Conservation (phyloP, 1,284 basidiomycete species). For the Microbotryum intermedium region DNA sequence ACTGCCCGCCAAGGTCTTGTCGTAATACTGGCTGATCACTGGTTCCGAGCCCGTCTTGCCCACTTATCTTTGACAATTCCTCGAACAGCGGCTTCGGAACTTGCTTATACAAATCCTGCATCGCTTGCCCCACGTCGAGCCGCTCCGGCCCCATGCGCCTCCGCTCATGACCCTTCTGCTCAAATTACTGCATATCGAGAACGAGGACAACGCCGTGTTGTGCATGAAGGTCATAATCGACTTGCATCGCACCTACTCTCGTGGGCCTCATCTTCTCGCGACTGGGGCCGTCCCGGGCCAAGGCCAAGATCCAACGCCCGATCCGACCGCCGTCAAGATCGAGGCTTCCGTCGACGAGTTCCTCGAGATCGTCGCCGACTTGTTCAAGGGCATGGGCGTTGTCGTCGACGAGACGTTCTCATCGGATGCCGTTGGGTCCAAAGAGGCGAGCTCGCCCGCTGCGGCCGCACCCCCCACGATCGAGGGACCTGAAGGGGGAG, state of each 20-base stretch:
- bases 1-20: no score
- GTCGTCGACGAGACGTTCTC: conserved; percentile 69
- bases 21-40: background rate
- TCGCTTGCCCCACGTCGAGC: conserved; percentile 74
- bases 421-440: conserved; percentile 24
- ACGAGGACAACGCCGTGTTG: conserved; percentile 88
- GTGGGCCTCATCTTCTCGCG: conserved; percentile 12
- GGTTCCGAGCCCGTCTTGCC: no score
- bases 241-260: conserved; percentile 43
- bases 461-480: conserved; percentile 21
- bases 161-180: conserved; percentile 66
- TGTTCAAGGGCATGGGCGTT: conserved; percentile 65
- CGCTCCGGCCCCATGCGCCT: conserved; percentile 60
- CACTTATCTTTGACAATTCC: background rate
- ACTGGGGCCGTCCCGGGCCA: conserved; percentile 30
- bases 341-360: conserved; percentile 75
- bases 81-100: conserved; percentile 61
- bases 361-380: conserved; percentile 61
- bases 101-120: conserved; percentile 80
- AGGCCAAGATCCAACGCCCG: conserved; percentile 43
- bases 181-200: conserved; percentile 76
- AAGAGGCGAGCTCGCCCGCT: conserved; percentile 8
- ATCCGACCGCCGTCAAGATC: conserved; percentile 37
- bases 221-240: conserved; percentile 92
- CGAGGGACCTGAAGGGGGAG: conserved; percentile 12